These are phyloP conservation scores for Castanospermum australe DNA, from an alignment of 306 rosid species.

Conservation along the genomic window DNA sequence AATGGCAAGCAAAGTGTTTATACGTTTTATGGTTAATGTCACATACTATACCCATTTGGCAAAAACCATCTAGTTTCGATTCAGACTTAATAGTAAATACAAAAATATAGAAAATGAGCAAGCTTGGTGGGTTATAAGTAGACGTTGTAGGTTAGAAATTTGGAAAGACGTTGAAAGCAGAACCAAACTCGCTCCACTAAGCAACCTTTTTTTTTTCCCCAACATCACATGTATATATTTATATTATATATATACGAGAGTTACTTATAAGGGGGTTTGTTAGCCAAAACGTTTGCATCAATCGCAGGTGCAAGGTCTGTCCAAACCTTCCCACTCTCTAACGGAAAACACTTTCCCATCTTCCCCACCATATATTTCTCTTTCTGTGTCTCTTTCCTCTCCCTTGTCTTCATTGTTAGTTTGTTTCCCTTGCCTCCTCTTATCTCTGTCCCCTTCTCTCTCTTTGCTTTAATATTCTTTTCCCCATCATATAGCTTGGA, in stretches of 20 bases:
- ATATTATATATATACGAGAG: background rate
- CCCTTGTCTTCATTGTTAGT: conserved; percentile 32
- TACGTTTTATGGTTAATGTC: conserved; percentile 21
- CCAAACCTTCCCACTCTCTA: conserved; percentile 77
- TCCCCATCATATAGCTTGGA: background rate
- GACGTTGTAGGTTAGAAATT: conserved; percentile 99
- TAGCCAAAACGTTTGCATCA: conserved; percentile 97
- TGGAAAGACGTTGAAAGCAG: conserved; percentile 92
- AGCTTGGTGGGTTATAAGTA: conserved; percentile 91
- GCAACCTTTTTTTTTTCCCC: conserved; percentile 59
- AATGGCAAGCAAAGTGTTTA: conserved; percentile 1
- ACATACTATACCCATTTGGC: background rate
- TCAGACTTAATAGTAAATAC: background rate
- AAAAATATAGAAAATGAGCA: conserved; percentile 24
- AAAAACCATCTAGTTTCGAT: background rate
- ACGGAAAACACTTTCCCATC: conserved; percentile 82
- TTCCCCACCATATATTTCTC: conserved; percentile 58
- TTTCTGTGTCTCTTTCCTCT: conserved; percentile 29
- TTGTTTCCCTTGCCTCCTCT: background rate
- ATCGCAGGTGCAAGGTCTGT: conserved; percentile 79
- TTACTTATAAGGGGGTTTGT: conserved; percentile 53
- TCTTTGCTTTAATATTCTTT: background rate
- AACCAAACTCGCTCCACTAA: conserved; percentile 81
- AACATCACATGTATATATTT: background rate
- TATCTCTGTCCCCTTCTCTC: background rate